phyloP scores from a whole-genome alignment of 352 stramenopile species.

The Phytophthora pini region DNA sequence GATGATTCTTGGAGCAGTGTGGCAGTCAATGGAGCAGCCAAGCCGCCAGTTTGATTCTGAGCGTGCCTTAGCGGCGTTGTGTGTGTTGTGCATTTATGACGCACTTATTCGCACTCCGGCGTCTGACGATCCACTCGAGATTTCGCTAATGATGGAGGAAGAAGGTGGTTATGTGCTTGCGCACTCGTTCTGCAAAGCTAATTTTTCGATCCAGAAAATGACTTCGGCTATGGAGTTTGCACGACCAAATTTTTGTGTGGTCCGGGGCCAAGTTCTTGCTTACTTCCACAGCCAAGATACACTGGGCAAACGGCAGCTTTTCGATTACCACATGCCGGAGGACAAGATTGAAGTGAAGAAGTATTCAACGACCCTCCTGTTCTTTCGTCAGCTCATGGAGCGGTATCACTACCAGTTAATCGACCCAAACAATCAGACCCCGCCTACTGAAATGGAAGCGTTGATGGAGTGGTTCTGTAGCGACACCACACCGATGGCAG shows the following conservation, averaged over 20 bases:
- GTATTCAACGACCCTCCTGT: constrained; percentile 89
- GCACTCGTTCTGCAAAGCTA: constrained; percentile 88
- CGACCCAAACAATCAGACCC: constrained; percentile 76
- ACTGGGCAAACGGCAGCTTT: constrained; percentile 70
- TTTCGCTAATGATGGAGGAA: constrained; percentile 84
- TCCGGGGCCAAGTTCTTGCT: constrained; percentile 74
- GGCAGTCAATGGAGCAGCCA: constrained; percentile 90
- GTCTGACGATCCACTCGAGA: constrained; percentile 73
- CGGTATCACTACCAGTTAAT: constrained; percentile 87
- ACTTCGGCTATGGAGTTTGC: constrained; percentile 88
- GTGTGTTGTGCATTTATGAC: constrained; percentile 83
- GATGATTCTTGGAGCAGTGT: constrained; percentile 85
- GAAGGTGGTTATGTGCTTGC: constrained; percentile 83
- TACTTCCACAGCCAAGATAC: constrained; percentile 81
- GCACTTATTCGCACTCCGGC: constrained; percentile 82
- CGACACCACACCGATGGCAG: constrained; percentile 77
- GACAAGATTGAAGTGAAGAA: constrained; percentile 91
- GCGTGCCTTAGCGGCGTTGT: constrained; percentile 78
- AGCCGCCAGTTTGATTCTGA: constrained; percentile 89
- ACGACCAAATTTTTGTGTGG: constrained; percentile 74
- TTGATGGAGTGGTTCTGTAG: constrained; percentile 91
- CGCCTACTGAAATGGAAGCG: constrained; percentile 91
- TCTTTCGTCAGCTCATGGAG: constrained; percentile 89
- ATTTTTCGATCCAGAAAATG: constrained; percentile 78
- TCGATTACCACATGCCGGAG: constrained; percentile 90